Evolutionary conservation across 2,329 filamentous ascomycete genomes (phyloP), one percentile per base, ranked within the genome.

Genomic region (Aspergillus brunneoviolaceus): DNA sequence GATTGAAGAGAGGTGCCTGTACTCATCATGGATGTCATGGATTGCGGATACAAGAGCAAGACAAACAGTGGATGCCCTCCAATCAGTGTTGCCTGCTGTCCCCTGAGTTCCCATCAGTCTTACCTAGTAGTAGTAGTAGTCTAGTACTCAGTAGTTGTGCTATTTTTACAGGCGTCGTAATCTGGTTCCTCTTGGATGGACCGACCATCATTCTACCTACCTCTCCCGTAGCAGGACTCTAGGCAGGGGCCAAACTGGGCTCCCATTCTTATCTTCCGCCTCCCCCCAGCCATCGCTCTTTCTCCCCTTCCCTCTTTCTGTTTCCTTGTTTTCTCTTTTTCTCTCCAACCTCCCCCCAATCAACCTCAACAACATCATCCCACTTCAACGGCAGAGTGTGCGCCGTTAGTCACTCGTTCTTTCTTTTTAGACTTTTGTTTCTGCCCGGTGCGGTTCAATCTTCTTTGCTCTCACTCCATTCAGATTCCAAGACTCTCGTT

Each of bases 391-490:
- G 64, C 61, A 48, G 58, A 63, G 57, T 62, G 56, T 59, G 53
- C 49, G 62, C 62, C 62, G 65, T 67, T 63, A 65, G 65, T 67
- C 65, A 66, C 57, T 67, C 65, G 65, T 67, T 67, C 55, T 63
- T 21, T 51, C 45, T n/a, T 45, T 62, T 27, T 50, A 58, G 27
- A 45, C 45, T 57, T 55, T 35, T 45, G 39, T 45, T 45, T 45
- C 39, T 45, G 39, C 39, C 39, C 39, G 39, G 39, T 45, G 39
- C 39, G 16, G 14, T 48, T 62, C 27, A 25, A 47, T 52, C 42
- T 50, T 42, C 19, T 39, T 31, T 54, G 45, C 52, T 49, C 23
- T 60, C 33, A 19, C 29, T 35, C 25, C 59, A 50, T n/a, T 57
- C 55, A 56, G 25, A n/a, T 60, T 58, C 52, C 55, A 35, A 21